Evolutionary conservation across 176 grass and related monocot genomes (phyloP).

Genomic region (Lolium multiflorum): DNA sequence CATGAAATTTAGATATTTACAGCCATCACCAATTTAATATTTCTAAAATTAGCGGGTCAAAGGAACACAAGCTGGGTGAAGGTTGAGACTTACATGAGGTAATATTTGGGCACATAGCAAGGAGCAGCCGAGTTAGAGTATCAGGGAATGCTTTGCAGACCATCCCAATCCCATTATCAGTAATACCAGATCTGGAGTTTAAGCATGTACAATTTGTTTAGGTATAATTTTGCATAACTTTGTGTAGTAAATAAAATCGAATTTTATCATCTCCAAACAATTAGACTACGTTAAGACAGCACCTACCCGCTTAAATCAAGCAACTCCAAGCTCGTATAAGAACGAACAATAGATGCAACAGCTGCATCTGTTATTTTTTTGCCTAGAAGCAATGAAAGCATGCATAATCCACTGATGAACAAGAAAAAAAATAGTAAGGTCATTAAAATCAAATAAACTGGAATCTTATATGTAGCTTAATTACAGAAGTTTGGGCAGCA

Average conservation of each 20-base stretch:
- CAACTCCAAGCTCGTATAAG: conserved; percentile 69
- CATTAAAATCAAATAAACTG: background rate
- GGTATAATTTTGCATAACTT: background rate
- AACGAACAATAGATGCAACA: conserved; percentile 81
- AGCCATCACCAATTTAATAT: background rate
- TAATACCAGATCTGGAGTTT: conserved; percentile 77
- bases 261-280: background rate
- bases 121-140: conserved; percentile 59
- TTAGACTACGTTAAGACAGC: background rate
- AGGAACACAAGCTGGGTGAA: background rate
- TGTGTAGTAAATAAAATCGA: background rate
- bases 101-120: conserved; percentile 84
- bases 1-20: background rate
- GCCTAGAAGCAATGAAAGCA: conserved; percentile 77
- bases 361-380: conserved; percentile 91
- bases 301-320: conserved; percentile 94
- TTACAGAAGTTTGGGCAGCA: background rate
- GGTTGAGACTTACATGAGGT: conserved; percentile 70
- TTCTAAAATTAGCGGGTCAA: background rate
- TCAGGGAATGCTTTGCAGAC: conserved; percentile 70
- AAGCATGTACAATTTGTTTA: conserved; percentile 27
- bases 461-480: background rate
- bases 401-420: conserved; percentile 59
- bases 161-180: conserved; percentile 87
- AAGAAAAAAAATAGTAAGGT: background rate